These are phyloP conservation scores for Entomortierella chlamydospora DNA, from an alignment of 192 early-diverging fungal species.

Conservation along the genomic window DNA sequence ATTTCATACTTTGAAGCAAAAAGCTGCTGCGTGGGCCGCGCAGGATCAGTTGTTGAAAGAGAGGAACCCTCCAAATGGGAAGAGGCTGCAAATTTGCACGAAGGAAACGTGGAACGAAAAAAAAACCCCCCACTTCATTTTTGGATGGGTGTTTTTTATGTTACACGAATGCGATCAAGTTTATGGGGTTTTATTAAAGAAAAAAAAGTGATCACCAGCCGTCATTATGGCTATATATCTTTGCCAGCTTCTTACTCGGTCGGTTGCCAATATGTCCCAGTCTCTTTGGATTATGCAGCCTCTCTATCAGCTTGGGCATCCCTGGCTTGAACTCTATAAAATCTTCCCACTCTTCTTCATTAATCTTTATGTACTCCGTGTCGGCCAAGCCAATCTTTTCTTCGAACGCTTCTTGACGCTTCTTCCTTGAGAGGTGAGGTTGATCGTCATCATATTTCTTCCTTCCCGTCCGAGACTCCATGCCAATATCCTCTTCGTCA, in stretches of 20 bases:
- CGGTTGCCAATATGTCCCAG: slow-evolving; percentile 49
- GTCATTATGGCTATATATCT: slow-evolving; percentile 54
- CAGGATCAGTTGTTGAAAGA: no score
- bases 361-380: slow-evolving; percentile 50
- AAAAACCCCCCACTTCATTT: no score
- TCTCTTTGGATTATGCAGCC: slow-evolving; percentile 44
- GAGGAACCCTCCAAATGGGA: no score
- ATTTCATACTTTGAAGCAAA: no score
- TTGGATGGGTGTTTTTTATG: no score
- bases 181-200: no score
- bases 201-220: slow-evolving; percentile 23
- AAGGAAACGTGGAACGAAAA: no score
- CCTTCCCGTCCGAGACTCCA: background rate
- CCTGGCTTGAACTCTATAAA: slow-evolving; percentile 51
- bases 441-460: background rate
- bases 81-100: no score
- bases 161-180: no score
- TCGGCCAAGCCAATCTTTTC: slow-evolving; percentile 27
- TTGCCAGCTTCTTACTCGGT: slow-evolving; percentile 43
- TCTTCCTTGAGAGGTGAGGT: slow-evolving; percentile 18
- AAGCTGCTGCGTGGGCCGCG: no score
- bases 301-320: slow-evolving; percentile 51
- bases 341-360: slow-evolving; percentile 54
- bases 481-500: background rate
- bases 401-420: slow-evolving; percentile 39